Evolutionary conservation across 1,284 basidiomycete genomes (phyloP), one percentile per base, ranked within the genome.

Genomic region (Ganoderma sp.): DNA sequence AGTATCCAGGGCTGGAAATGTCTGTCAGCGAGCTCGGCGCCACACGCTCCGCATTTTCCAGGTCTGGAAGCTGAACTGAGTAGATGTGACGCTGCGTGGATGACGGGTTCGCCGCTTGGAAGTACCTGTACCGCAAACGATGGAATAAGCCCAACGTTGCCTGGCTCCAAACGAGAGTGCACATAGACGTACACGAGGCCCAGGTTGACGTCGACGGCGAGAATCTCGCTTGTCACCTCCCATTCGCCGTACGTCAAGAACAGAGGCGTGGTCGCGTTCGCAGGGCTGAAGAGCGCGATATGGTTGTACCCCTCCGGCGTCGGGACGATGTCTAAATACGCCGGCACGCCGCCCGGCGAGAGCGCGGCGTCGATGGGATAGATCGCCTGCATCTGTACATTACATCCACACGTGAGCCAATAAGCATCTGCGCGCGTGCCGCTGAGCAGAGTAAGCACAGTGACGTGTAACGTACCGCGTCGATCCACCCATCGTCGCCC

Each of bases 401-500:
- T 50, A 25, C 3, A 45, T 43, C 42, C 42, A 43, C 42, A 43
- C 14, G 6, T 3, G 14, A 17, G 22, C 4, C 12, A 28, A 22
- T 52, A 12, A 52, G 48, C 22, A 25, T 28, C 22, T 28, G 22
- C 10, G 22, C 58, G 37, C 60, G 57, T 12, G 28, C 43, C 42
- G 50, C 15, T 41, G 19, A 19, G 0, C 34, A 28, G 10, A 14
- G 3, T 28, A 54, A 60, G 62, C 63, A 19, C n/a, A 14, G 48
- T 9, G 25, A 81, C 88, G 69, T 71, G 48, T 9, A 17, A 81
- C 88, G 69, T 71, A 90, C 90, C 67, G 84, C 79, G 58, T 98
- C 94, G 73, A 98, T 95, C 97, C 97, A 99, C 0, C 97, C 97
- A 54, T 90, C 88, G 75, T 97, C 96, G 0, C 90, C 91, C 76